phyloP scores from a whole-genome alignment of 106 monocot species.

The Triglochin maritima region DNA sequence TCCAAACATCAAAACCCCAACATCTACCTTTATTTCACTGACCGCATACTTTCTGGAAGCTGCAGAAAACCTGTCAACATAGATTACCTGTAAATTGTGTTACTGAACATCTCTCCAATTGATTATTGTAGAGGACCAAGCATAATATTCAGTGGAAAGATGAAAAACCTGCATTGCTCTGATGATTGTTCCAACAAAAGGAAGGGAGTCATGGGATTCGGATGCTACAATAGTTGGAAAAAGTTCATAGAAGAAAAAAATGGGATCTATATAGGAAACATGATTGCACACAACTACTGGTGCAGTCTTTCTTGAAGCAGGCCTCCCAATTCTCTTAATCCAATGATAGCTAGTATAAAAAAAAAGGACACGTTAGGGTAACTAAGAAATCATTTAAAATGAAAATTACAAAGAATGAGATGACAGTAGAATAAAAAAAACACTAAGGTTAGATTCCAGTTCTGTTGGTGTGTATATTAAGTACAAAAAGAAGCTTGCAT shows the following conservation, averaged over 20 bases:
- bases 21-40: constrained; percentile 87
- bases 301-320: constrained; percentile 61
- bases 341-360: constrained; percentile 57
- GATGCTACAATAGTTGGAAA: constrained; percentile 94
- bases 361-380: no score
- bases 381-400: no score
- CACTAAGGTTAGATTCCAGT: no score
- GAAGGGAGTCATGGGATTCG: constrained; percentile 81
- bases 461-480: no score
- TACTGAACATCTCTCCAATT: no score
- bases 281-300: constrained; percentile 96
- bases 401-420: no score
- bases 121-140: no score
- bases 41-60: constrained; percentile 76
- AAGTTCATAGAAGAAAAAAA: constrained; percentile 92
- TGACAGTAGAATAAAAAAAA: no score
- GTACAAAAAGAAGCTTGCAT: no score
- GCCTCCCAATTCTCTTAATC: constrained; percentile 72
- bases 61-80: constrained; percentile 93
- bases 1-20: background rate
- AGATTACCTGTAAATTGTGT: constrained; percentile 57
- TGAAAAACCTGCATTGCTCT: constrained; percentile 89
- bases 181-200: constrained; percentile 93
- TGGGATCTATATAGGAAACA: constrained; percentile 83
- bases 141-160: no score